Base-by-base conservation (phyloP, 2,329 filamentous ascomycete genomes). In the Aspergillus latus region DNA sequence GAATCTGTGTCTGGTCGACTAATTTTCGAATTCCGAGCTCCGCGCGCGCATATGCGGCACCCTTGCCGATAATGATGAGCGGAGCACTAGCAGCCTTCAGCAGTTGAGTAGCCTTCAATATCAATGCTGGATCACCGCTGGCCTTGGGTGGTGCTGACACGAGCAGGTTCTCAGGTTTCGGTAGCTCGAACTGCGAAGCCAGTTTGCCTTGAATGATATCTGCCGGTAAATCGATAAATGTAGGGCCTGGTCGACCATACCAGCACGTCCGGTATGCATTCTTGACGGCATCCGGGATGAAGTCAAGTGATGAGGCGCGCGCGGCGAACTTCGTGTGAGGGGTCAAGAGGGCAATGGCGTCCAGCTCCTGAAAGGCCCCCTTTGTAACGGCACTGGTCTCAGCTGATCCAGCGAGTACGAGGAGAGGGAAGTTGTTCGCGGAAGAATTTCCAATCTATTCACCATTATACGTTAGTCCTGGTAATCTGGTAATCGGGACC, bases 311-410 rank as follows among this genome's bases (percentile, higher is more conserved):
- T 3, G 76, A 64, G n/a, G 78, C 72, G 54, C 81, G 73, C 15
- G 80, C 70, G 5, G 79, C 73, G 46, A 81, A 68, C 62, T 84
- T 84, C 6, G 79, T 80, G 59, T 83, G 80, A 0, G 81, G 79
- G 11, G 75, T 75, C 10, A 85, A 67, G 5, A 84, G 68, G 2
- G 79, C 74, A 28, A 84, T 74, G 21, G 81, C 78, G 63, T 84
- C 81, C 54, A 84, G 72, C 64, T 84, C 82, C 67, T 84, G 82
- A 60, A 85, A 84, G 30, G 77, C 80, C 21, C 80, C 81, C 61
- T 82, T 82, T 9, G 76, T 79, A 15, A 79, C 71, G 11, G 78
- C 71, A 58, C 80, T 75, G 1, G 79, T 79, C 65, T 84, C 81
- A 40, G 75, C 77, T 2, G 81, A 81, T 1, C 82, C 82, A 13